Evolutionary conservation across 768 basidiomycete species (phyloP).

Genomic region (Amanita thiersii): DNA sequence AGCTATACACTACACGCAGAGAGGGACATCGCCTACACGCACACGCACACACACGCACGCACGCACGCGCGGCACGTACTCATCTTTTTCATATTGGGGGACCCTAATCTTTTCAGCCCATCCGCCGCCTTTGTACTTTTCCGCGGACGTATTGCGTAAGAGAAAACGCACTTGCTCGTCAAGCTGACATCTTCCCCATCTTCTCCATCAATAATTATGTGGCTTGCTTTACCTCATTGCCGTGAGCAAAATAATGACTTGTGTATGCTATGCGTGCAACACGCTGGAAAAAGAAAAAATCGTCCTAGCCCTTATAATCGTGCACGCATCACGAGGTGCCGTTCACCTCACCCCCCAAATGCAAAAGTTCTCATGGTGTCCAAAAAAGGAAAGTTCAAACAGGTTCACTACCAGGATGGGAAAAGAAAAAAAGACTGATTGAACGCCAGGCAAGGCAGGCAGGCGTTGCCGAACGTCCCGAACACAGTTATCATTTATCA

Average conservation of each 20-base stretch:
- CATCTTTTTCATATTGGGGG: too few relatives aligned
- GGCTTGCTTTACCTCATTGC: too few relatives aligned
- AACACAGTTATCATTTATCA: neutral
- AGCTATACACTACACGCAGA: neutral
- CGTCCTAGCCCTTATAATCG: neutral
- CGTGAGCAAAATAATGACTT: too few relatives aligned
- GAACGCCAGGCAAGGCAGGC: neutral
- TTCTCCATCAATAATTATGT: too few relatives aligned
- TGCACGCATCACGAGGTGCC: neutral
- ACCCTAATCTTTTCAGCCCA: too few relatives aligned
- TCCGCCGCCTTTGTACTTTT: too few relatives aligned
- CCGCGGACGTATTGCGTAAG: too few relatives aligned
- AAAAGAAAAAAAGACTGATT: too few relatives aligned
- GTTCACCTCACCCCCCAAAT: neutral
- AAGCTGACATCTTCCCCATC: too few relatives aligned
- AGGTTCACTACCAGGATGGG: too few relatives aligned
- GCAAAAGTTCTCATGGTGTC: constrained; percentile 8
- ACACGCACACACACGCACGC: neutral
- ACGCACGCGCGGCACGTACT: neutral
- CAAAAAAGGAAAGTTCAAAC: constrained; percentile 1
- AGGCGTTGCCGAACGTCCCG: neutral
- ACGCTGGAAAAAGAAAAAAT: neutral
- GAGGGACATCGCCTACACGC: neutral
- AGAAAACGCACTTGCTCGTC: too few relatives aligned
- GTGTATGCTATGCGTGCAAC: too few relatives aligned